Evolutionary conservation across 352 stramenopile species (phyloP), one percentile per base, ranked within the genome.

Genomic region (Phytophthora foliorum): DNA sequence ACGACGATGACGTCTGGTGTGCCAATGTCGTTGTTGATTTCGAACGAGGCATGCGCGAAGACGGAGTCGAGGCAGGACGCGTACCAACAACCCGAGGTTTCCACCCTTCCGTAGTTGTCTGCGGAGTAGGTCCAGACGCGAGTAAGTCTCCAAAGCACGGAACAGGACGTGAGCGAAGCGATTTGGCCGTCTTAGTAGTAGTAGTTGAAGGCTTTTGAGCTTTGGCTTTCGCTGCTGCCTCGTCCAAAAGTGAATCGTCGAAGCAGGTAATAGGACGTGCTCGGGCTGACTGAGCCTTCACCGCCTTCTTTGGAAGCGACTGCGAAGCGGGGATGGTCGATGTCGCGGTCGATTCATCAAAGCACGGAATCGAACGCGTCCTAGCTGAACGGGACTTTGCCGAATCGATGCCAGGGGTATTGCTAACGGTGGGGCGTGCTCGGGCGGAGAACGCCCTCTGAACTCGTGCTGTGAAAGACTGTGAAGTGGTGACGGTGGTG

Each of bases 141-240:
- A 65, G 38, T 27, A 70, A 44, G 41, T 71, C 58, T 49, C 74
- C 53, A 29, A 71, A 77, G 31, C 41, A 64, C 16, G 65, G 24
- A 27, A 57, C 11, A 21, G 53, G 58, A n/a, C 49, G 64, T 3
- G 64, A 67, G 6, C 53, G 69, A 9, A 63, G 41, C 25, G 64
- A 71, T 36, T 63, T 69, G 34, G 36, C 41, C n/a, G 22, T 39
- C 31, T 63, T 74, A 3, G 24, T 22, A 9, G 17, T 46, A 29
- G 42, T 10, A 24, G 42, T 6, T 49, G 21, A 27, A 17, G 49
- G 24, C 21, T 59, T 45, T 42, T 49, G 27, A 29, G 19, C 42
- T 10, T 53, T 29, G 4, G n/a, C 6, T 51, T 66, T 69, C 19
- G 45, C 45, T 62, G 52, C 39, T 32, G 51, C 34, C 24, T 77